Percentiles rank a stretch among this genome's conserved stretches.
Conservation (phyloP, 192 early-diverging fungal genomes). For the Coemansia furcata region DNA sequence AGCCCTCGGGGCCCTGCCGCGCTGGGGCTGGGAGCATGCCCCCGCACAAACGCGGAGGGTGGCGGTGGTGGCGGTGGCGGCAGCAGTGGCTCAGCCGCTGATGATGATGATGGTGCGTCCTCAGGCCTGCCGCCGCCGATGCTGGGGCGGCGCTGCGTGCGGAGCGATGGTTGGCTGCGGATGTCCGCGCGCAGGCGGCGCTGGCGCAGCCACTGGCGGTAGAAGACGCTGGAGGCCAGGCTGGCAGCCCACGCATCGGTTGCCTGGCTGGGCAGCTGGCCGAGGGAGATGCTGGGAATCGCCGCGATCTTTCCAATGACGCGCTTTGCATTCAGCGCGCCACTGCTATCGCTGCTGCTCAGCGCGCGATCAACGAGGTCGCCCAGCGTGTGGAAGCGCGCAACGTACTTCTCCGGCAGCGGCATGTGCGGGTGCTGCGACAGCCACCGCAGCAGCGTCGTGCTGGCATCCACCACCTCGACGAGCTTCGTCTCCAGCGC, state of each 20-base stretch:
- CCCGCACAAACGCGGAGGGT: background rate
- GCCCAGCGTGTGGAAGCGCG: slow-evolving; percentile 38
- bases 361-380: slow-evolving; percentile 35
- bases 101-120: too few species aligned
- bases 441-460: slow-evolving; percentile 52
- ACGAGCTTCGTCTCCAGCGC: slow-evolving; percentile 25
- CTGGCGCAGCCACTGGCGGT: slow-evolving; percentile 33
- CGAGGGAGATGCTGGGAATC: slow-evolving; percentile 49
- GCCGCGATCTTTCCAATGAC: slow-evolving; percentile 40
- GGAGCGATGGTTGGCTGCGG: background rate
- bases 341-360: slow-evolving; percentile 2
- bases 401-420: slow-evolving; percentile 38
- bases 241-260: slow-evolving; percentile 47
- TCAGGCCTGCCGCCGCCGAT: too few species aligned
- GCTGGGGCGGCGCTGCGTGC: background rate
- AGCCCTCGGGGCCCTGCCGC: slow-evolving; percentile 27
- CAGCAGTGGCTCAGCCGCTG: background rate
- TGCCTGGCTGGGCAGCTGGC: slow-evolving; percentile 49
- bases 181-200: slow-evolving; percentile 13
- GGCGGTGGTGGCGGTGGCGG: too few species aligned
- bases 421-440: slow-evolving; percentile 49
- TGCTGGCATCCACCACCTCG: slow-evolving; percentile 47
- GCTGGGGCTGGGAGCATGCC: slow-evolving; percentile 11
- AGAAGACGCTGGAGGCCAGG: slow-evolving; percentile 36
- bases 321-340: slow-evolving; percentile 25